Evolutionary conservation across 2,329 filamentous ascomycete genomes (phyloP).

Genomic region (Colletotrichum sp.): DNA sequence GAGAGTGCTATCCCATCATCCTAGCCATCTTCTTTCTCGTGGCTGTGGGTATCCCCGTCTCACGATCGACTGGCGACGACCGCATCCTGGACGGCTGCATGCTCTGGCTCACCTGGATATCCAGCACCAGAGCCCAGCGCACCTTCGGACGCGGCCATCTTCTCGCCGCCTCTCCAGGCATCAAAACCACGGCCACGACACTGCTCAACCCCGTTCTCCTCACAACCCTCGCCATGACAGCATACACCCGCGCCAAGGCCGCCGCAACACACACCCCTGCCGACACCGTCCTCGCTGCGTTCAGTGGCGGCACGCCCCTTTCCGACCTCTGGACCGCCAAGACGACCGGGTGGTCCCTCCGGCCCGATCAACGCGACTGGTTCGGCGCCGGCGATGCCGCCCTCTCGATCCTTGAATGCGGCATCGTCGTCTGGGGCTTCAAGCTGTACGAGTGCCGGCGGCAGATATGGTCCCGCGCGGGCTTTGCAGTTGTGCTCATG

Average conservation of each 20-base stretch:
- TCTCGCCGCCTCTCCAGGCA: neutral
- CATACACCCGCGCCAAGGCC: slow-evolving; percentile 46
- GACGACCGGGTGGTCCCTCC: slow-evolving; percentile 4
- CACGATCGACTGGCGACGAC: slow-evolving; percentile 34
- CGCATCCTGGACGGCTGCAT: slow-evolving; percentile 50
- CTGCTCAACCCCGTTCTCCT: slow-evolving; percentile 53
- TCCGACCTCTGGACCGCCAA: slow-evolving; percentile 38
- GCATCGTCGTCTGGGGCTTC: slow-evolving; percentile 58
- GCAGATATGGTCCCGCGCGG: slow-evolving; percentile 48
- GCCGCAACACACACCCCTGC: slow-evolving; percentile 34
- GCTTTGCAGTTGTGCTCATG: slow-evolving; percentile 41
- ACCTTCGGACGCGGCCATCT: slow-evolving; percentile 30
- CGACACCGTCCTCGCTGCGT: slow-evolving; percentile 28
- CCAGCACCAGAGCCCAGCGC: slow-evolving; percentile 41
- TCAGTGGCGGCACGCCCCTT: slow-evolving; percentile 39
- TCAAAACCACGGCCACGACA: slow-evolving; percentile 30
- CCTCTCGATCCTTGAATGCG: slow-evolving; percentile 52
- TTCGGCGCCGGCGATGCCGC: slow-evolving; percentile 54
- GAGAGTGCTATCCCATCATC: slow-evolving; percentile 30
- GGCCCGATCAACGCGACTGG: slow-evolving; percentile 26
- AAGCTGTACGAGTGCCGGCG: slow-evolving; percentile 56
- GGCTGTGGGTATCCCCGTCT: slow-evolving; percentile 46
- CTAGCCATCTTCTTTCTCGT: slow-evolving; percentile 36
- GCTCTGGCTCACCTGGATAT: slow-evolving; percentile 55
- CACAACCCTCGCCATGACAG: slow-evolving; percentile 48